Base-by-base conservation (phyloP, 768 basidiomycete species). In the Suillus placidus region DNA sequence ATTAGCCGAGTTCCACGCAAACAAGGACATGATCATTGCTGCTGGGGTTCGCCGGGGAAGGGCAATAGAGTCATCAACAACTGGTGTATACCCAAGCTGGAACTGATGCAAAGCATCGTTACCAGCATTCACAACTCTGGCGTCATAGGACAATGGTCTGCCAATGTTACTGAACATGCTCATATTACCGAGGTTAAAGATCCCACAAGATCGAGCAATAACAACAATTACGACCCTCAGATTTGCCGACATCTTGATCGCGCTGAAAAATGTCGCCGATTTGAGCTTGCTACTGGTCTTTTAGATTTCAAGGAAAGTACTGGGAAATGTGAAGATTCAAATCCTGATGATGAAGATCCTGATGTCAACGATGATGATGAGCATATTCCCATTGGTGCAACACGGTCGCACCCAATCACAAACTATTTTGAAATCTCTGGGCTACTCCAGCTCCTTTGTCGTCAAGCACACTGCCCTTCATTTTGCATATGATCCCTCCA, bases 401-500 rank as follows among this genome's bases (percentile, higher is more conserved):
- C 42, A 43, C 3, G 4, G 0, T 9, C 20, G 7, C 18, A 8
- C 43, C 43, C 6, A 16, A 37, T 54, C 12, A 51, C 47, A 1
- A 23, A 63, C 10, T 63, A 63, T 37, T 63, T 63, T 54, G 49
- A 5, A 3, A 63, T 49, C 2, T 3, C 10, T 10, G 6, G 7
- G 45, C 3, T 18, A 6, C 20, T 38, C 43, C 47, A 32, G 26
- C 14, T 70, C 72, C 20, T 69, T 67, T 34, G 32, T 60, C 35
- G 62, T 52, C 32, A 20, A 55, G 9, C 60, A 60, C 2, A 67
- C 69, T 13, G 72, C 71, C 6, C 70, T 76, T 65, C 72, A 75
- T 65, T 64, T 79, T 9, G 65, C 67, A 6, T 66, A 70, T 18
- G 67, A 70, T 54, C 74, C 77, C 26, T 52, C 38, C 32, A 66